Evolutionary conservation across 331 rosid genomes (phyloP).

Genomic region (Saraca asoca): DNA sequence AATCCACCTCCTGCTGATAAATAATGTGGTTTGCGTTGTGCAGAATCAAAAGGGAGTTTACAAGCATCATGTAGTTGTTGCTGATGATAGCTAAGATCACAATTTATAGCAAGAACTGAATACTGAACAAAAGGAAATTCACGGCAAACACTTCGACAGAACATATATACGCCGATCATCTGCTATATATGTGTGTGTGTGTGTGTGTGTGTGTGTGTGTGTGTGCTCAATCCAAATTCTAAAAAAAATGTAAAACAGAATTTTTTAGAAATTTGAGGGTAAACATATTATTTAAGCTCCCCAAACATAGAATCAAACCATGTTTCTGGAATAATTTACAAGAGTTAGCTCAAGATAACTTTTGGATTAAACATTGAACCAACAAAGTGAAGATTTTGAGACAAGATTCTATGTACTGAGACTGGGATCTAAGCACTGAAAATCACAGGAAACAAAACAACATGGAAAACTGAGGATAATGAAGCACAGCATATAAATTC

Average conservation of each 20-base stretch:
- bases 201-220: too few species aligned
- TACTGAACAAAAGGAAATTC: too few species aligned
- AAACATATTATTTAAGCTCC: background rate
- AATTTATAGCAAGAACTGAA: too few species aligned
- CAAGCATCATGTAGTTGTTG: too few species aligned
- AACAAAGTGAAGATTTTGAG: slow-evolving; percentile 16
- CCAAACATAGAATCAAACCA: slow-evolving; percentile 1
- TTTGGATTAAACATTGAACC: slow-evolving; percentile 5
- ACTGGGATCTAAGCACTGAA: background rate
- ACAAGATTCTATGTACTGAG: background rate
- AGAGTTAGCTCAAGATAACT: background rate
- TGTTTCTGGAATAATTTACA: background rate
- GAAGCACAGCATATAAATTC: background rate
- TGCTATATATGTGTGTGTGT: background rate
- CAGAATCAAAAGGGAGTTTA: too few species aligned
- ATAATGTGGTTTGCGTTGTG: too few species aligned
- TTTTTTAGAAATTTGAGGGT: background rate
- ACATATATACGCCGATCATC: background rate
- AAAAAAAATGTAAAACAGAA: background rate
- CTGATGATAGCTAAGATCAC: too few species aligned
- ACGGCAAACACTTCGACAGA: too few species aligned
- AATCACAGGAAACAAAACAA: background rate
- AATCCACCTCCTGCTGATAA: too few species aligned
- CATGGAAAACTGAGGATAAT: background rate
- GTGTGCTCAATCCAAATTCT: background rate